Evolutionary conservation across 176 grass and related monocot genomes (phyloP).

Genomic region (Cenchrus fungigraminus): DNA sequence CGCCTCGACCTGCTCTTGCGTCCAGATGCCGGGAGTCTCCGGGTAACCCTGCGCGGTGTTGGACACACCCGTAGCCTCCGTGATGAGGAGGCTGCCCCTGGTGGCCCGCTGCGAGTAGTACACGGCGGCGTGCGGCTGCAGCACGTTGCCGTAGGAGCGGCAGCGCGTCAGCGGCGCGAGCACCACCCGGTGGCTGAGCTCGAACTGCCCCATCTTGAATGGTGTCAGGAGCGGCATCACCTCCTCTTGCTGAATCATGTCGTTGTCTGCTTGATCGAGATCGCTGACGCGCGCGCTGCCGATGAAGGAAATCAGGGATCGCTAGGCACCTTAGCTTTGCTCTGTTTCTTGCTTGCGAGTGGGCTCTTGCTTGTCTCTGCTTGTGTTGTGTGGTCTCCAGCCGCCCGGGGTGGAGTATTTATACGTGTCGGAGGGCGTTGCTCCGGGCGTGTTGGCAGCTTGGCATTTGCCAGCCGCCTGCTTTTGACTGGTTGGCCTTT

Average conservation of each 20-base stretch:
- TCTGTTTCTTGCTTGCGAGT: no score
- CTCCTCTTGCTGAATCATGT: background rate
- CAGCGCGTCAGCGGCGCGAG: slow-evolving; percentile 10
- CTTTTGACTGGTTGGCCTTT: no score
- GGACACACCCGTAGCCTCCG: slow-evolving; percentile 45
- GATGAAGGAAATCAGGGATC: no score
- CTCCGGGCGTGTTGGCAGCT: no score
- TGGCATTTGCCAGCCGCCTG: no score
- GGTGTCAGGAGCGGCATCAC: background rate
- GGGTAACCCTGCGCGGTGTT: slow-evolving; percentile 35
- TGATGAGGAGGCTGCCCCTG: slow-evolving; percentile 42
- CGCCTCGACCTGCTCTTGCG: slow-evolving; percentile 36
- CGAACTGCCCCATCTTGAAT: background rate
- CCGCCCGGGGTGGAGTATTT: no score
- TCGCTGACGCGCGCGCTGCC: no score
- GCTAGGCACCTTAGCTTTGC: no score
- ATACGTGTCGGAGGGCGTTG: no score
- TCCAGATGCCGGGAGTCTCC: slow-evolving; percentile 44
- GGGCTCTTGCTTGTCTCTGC: no score
- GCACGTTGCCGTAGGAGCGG: slow-evolving; percentile 47
- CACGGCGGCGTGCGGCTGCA: slow-evolving; percentile 45
- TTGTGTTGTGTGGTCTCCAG: no score
- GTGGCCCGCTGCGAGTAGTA: slow-evolving; percentile 55
- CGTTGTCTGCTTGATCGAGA: no score
- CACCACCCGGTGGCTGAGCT: background rate